Evolutionary conservation across 257 asterid genomes (phyloP).

Genomic region (Capsicum rhomboideum): DNA sequence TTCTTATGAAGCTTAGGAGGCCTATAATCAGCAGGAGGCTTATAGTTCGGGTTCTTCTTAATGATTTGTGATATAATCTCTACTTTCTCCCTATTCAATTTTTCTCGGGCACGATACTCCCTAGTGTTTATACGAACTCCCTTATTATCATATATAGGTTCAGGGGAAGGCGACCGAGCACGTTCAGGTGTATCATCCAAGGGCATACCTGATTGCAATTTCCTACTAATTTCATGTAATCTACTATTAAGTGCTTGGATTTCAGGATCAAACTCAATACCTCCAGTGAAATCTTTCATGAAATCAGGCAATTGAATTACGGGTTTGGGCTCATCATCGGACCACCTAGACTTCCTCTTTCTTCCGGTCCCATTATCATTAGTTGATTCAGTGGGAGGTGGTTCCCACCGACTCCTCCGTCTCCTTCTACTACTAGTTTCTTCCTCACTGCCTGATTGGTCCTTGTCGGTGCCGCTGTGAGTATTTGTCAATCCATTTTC

Average conservation of each 20-base stretch:
- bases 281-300: slow-evolving; percentile 73
- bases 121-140: slow-evolving; percentile 89
- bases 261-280: slow-evolving; percentile 89
- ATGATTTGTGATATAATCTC: slow-evolving; percentile 81
- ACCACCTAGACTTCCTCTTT: slow-evolving; percentile 93
- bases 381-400: slow-evolving; percentile 54
- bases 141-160: slow-evolving; percentile 82
- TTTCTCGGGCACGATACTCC: slow-evolving; percentile 91
- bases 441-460: slow-evolving; percentile 84
- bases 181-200: slow-evolving; percentile 90
- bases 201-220: slow-evolving; percentile 80
- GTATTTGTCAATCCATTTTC: slow-evolving; percentile 60
- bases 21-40: slow-evolving; percentile 97
- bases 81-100: slow-evolving; percentile 77
- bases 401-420: slow-evolving; percentile 85
- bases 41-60: slow-evolving; percentile 86
- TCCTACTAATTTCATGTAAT: slow-evolving; percentile 76
- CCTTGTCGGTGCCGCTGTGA: slow-evolving; percentile 71
- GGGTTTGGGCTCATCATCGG: slow-evolving; percentile 84
- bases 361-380: slow-evolving; percentile 45
- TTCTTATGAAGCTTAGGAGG: slow-evolving; percentile 94
- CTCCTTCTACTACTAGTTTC: slow-evolving; percentile 67
- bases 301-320: slow-evolving; percentile 78
- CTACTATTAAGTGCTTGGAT: slow-evolving; percentile 76
- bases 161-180: slow-evolving; percentile 95